Evolutionary conservation across 805 yeast species (phyloP).

Genomic region (Lachancea fermentati): DNA sequence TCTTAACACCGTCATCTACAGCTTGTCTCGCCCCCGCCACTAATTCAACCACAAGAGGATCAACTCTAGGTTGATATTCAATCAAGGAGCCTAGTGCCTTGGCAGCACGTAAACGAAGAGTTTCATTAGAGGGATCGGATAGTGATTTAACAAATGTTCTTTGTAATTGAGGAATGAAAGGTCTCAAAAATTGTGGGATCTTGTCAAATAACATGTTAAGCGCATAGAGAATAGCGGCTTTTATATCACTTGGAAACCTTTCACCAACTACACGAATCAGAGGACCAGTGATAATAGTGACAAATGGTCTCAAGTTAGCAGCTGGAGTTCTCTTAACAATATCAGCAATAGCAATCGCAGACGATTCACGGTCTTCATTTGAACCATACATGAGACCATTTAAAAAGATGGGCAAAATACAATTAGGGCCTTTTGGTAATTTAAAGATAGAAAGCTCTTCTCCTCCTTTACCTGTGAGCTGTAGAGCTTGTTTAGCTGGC

Average conservation of each 20-base stretch:
- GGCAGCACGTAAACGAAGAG: conserved; percentile 79
- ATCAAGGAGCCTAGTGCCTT: conserved; percentile 83
- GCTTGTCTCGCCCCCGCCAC: conserved; percentile 67
- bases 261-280: conserved; percentile 97
- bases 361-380: conserved; percentile 70
- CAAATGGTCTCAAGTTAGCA: conserved; percentile 75
- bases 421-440: conserved; percentile 75
- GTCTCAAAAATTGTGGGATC: conserved; percentile 87
- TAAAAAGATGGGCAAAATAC: conserved; percentile 83
- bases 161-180: conserved; percentile 95
- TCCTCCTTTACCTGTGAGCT: conserved; percentile 54
- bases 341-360: conserved; percentile 88
- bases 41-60: conserved; percentile 82
- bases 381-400: conserved; percentile 96
- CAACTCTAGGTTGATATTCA: conserved; percentile 87
- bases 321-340: conserved; percentile 82
- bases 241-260: conserved; percentile 83
- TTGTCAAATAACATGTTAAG: conserved; percentile 70
- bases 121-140: conserved; percentile 68
- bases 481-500: conserved; percentile 74
- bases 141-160: conserved; percentile 92
- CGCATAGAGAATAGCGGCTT: conserved; percentile 88
- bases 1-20: conserved; percentile 64
- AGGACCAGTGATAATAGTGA: conserved; percentile 94
- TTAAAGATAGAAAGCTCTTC: conserved; percentile 68